phyloP scores from a whole-genome alignment of 768 basidiomycete genomes.

The Collybiopsis confluens region DNA sequence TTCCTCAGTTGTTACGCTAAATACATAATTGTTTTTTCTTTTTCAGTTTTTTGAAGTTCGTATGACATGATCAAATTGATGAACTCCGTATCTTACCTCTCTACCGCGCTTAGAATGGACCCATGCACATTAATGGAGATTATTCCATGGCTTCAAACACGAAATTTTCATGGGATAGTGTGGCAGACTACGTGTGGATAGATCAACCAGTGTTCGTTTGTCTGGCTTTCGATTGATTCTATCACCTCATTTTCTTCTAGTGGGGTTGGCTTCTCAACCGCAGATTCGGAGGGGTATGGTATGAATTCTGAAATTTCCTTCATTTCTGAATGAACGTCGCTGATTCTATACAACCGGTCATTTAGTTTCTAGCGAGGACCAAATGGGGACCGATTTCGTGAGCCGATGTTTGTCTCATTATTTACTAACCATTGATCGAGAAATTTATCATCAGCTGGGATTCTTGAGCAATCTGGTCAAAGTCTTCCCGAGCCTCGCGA shows the following conservation, averaged over 20 bases:
- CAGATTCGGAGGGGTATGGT: slow-evolving; percentile 6
- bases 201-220: slow-evolving; percentile 47
- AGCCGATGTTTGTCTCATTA: slow-evolving; percentile 17
- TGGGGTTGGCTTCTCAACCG: slow-evolving; percentile 3
- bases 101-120: slow-evolving; percentile 52
- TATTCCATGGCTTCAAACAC: slow-evolving; percentile 34
- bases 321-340: not conserved
- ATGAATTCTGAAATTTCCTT: not conserved
- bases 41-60: slow-evolving; percentile 5
- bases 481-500: slow-evolving; percentile 66
- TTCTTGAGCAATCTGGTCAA: slow-evolving; percentile 69
- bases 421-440: not conserved
- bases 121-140: slow-evolving; percentile 52
- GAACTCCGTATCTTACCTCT: not conserved
- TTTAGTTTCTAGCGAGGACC: slow-evolving; percentile 56
- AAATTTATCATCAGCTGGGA: slow-evolving; percentile 48
- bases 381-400: slow-evolving; percentile 57
- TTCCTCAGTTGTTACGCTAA: too few species aligned
- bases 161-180: slow-evolving; percentile 32
- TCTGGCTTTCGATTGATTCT: not conserved
- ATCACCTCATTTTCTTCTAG: not conserved
- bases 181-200: slow-evolving; percentile 47
- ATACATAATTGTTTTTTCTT: too few species aligned
- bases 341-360: slow-evolving; percentile 1
- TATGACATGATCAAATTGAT: not conserved